Conservation (phyloP, 495 filamentous ascomycete genomes). For the Xylaria curta region DNA sequence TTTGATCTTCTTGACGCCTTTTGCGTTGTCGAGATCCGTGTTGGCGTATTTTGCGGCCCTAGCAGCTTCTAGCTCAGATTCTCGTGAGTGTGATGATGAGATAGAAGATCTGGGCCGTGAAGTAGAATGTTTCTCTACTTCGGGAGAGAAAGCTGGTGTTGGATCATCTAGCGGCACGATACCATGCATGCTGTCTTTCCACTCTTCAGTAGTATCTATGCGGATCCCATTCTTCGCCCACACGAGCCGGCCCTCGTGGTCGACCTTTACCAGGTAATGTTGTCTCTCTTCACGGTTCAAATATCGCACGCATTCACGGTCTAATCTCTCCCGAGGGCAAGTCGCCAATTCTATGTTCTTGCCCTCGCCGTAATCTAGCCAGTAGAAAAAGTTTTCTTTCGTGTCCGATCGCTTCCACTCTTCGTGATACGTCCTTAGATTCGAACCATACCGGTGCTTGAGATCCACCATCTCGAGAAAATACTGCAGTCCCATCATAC, state of each 20-base stretch:
- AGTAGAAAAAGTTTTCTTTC: constrained; percentile 91
- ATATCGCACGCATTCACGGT: constrained; percentile 75
- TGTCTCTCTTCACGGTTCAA: constrained; percentile 73
- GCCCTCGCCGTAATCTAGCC: constrained; percentile 87
- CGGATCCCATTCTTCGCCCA: constrained; percentile 81
- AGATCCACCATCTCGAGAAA: constrained; percentile 93
- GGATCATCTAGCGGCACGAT: constrained; percentile 72
- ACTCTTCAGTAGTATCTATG: constrained; percentile 77
- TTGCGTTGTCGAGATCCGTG: constrained; percentile 58
- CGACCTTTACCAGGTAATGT: constrained; percentile 75
- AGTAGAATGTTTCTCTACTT: constrained; percentile 26
- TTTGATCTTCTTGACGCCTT: constrained; percentile 66
- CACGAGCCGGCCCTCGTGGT: constrained; percentile 68
- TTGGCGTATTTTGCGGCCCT: constrained; percentile 60
- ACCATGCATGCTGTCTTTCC: constrained; percentile 78
- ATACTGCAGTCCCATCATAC: constrained; percentile 86
- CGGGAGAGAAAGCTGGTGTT: constrained; percentile 55
- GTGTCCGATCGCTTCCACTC: constrained; percentile 81
- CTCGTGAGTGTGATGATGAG: constrained; percentile 25
- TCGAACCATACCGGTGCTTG: constrained; percentile 87
- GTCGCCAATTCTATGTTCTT: constrained; percentile 60
- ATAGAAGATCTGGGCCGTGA: constrained; percentile 24
- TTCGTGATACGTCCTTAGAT: constrained; percentile 82
- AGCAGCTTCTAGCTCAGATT: constrained; percentile 44
- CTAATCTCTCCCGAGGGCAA: constrained; percentile 69